These are phyloP conservation scores for Ceratocystis diversiconidia DNA, from an alignment of 2,329 filamentous ascomycete species.

Conservation along the genomic window DNA sequence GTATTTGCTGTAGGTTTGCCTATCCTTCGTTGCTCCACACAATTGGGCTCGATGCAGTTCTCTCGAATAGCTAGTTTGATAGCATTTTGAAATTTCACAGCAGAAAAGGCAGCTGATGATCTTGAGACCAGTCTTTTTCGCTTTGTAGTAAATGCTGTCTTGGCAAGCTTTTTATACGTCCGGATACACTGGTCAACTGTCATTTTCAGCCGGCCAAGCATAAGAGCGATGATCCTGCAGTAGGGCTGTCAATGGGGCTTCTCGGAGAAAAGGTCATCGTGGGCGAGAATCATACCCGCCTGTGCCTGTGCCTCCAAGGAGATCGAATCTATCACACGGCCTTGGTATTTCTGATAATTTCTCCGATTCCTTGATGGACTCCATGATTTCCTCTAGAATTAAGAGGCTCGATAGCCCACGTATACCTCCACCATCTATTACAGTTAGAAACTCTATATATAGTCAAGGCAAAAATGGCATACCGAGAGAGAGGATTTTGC, in stretches of 20 bases:
- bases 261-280: constrained; percentile 10
- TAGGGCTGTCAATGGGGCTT: not conserved
- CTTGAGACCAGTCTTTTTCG: not conserved
- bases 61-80: not conserved
- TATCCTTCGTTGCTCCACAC: not conserved
- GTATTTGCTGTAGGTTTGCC: not conserved
- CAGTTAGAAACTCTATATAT: too few species aligned
- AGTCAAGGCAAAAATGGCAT: not conserved
- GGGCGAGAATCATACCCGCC: constrained; percentile 19
- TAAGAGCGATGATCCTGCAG: not conserved
- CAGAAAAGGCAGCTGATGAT: not conserved
- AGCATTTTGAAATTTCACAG: not conserved
- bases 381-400: constrained; percentile 20
- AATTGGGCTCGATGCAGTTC: not conserved
- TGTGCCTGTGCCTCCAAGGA: constrained; percentile 24
- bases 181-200: not conserved
- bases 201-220: not conserved
- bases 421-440: constrained; percentile 21
- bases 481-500: not conserved
- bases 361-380: constrained; percentile 17
- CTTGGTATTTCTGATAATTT: constrained; percentile 19
- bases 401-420: constrained; percentile 22
- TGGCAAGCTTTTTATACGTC: not conserved
- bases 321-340: constrained; percentile 23
- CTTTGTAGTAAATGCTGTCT: not conserved